Evolutionary conservation across 2,329 filamentous ascomycete genomes (phyloP).

Genomic region (Xylariomycetidae sp.): DNA sequence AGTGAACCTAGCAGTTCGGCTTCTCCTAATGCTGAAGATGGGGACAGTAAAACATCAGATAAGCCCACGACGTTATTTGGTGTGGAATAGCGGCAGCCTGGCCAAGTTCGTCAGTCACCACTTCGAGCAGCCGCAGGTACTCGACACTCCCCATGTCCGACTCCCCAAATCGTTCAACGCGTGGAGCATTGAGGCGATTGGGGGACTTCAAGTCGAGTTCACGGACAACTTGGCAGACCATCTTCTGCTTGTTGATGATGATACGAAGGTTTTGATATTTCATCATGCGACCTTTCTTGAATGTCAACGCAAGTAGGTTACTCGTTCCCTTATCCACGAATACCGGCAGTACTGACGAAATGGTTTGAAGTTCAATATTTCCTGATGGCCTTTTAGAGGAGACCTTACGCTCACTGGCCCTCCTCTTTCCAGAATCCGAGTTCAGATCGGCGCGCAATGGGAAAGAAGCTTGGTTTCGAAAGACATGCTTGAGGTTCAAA

Average conservation of each 20-base stretch:
- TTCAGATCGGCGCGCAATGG: not conserved
- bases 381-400: slow-evolving; percentile 1
- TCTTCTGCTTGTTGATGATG: slow-evolving; percentile 1
- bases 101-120: not conserved
- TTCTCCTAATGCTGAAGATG: slow-evolving; percentile 1
- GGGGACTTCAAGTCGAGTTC: slow-evolving; percentile 1
- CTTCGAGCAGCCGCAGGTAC: not conserved
- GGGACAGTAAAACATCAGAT: not conserved
- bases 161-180: slow-evolving; percentile 1
- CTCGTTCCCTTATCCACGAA: not conserved
- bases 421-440: slow-evolving; percentile 2
- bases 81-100: not conserved
- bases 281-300: slow-evolving; percentile 1
- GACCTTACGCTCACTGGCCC: slow-evolving; percentile 1
- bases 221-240: slow-evolving; percentile 1
- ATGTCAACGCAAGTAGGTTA: too few species aligned
- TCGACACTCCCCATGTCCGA: not conserved
- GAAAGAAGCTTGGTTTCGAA: too few species aligned
- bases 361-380: not conserved
- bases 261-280: not conserved
- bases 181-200: not conserved
- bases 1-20: not conserved
- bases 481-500: too few species aligned
- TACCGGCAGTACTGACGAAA: too few species aligned
- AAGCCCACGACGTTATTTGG: not conserved